A percentile compares a stretch with the other conserved stretches of the same genome.
These are phyloP conservation scores for Hymenoscyphus occultus DNA, from an alignment of 2,329 filamentous ascomycete genomes.

Conservation along the genomic window DNA sequence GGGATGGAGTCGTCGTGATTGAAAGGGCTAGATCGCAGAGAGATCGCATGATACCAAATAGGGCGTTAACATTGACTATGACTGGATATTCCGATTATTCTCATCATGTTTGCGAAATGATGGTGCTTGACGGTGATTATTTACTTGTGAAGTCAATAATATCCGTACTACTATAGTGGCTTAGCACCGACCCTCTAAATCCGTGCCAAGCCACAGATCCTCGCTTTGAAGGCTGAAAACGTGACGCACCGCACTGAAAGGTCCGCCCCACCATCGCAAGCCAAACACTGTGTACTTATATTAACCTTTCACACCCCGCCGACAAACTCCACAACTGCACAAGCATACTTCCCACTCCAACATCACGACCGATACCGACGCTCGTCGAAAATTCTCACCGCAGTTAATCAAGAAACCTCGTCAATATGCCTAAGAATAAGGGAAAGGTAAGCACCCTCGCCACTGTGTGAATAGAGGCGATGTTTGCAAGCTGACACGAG, in stretches of 20 bases:
- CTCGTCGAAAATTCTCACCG: conserved; percentile 1
- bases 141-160: background rate
- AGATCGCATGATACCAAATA: background rate
- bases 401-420: conserved; percentile 18
- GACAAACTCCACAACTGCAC: conserved; percentile 10
- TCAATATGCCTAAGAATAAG: conserved; percentile 97
- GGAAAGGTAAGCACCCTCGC: conserved; percentile 71
- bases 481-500: conserved; percentile 18
- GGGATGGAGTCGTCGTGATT: background rate
- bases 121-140: background rate
- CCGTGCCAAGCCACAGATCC: no score
- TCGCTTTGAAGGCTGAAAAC: background rate
- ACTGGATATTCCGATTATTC: background rate
- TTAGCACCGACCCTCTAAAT: no score
- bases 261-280: background rate
- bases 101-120: background rate
- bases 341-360: conserved; percentile 5
- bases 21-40: background rate
- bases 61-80: background rate
- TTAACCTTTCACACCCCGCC: background rate
- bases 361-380: conserved; percentile 6
- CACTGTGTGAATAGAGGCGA: conserved; percentile 9
- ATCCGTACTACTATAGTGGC: no score
- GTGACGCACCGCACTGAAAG: conserved; percentile 3
- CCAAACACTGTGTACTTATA: background rate